These are phyloP conservation scores for Acanthamoeba rhysodes DNA, from an alignment of 208 protist genomes.

Conservation along the genomic window DNA sequence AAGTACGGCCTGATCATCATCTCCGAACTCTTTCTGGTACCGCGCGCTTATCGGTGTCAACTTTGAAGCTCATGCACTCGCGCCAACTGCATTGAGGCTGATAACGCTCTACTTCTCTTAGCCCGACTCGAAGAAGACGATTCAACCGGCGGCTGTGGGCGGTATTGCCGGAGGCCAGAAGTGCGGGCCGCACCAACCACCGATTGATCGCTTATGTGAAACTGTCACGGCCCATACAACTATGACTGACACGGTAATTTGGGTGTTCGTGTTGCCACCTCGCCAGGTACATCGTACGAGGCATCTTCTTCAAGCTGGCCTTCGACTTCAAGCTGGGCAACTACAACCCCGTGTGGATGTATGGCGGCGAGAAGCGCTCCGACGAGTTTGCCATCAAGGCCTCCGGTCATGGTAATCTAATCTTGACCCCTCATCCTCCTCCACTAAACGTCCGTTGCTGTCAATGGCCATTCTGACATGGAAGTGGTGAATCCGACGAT, in stretches of 20 bases:
- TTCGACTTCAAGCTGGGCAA: constrained; percentile 57
- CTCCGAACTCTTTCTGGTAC: constrained; percentile 66
- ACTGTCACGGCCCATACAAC: too few species aligned
- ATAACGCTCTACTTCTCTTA: not conserved
- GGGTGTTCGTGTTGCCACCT: too few species aligned
- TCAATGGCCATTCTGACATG: not conserved
- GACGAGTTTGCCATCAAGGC: constrained; percentile 74
- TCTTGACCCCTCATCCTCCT: not conserved
- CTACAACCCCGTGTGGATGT: constrained; percentile 45
- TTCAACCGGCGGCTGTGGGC: constrained; percentile 28
- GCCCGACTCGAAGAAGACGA: constrained; percentile 64
- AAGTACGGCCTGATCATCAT: constrained; percentile 70
- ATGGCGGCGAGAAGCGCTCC: constrained; percentile 15
- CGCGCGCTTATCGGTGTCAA: too few species aligned
- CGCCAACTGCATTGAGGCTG: not conserved
- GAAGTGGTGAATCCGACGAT: not conserved
- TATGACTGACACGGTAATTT: too few species aligned
- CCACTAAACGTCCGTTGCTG: not conserved
- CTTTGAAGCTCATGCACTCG: too few species aligned
- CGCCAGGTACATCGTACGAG: constrained; percentile 45
- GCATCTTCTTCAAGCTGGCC: constrained; percentile 77
- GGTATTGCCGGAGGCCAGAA: constrained; percentile 70
- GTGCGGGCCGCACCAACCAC: not conserved
- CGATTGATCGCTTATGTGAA: too few species aligned
- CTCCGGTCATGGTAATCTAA: constrained; percentile 43